A percentile compares a stretch with the other conserved stretches of the same genome.
These are phyloP conservation scores for Citropsis articulata DNA, from an alignment of 345 rosid species.

Conservation along the genomic window DNA sequence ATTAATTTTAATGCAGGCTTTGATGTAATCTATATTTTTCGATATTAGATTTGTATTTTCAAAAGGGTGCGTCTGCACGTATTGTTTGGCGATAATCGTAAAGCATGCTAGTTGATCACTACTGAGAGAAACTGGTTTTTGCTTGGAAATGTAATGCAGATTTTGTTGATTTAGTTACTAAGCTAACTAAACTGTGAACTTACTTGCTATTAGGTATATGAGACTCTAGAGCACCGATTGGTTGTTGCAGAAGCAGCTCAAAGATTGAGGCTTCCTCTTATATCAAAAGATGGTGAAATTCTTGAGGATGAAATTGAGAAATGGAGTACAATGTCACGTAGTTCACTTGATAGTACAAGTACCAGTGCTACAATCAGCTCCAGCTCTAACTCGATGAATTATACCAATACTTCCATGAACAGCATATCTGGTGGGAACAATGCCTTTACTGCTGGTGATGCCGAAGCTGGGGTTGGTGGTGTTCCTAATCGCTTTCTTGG, in stretches of 20 bases:
- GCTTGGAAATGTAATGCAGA: not conserved
- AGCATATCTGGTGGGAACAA: constrained; percentile 39
- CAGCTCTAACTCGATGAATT: constrained; percentile 61
- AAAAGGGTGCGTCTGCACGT: not conserved
- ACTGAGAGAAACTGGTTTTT: not conserved
- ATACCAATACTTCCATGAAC: constrained; percentile 51
- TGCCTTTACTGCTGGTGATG: constrained; percentile 46
- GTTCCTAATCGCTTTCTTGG: constrained; percentile 92
- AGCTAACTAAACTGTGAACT: not conserved
- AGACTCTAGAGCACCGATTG: constrained; percentile 82
- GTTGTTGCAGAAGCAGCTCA: constrained; percentile 97
- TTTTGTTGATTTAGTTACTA: not conserved
- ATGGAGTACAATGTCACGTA: constrained; percentile 78
- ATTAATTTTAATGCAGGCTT: not conserved
- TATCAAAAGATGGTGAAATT: constrained; percentile 88
- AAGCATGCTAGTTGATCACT: not conserved
- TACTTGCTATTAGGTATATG: constrained; percentile 57
- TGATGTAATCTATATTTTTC: not conserved
- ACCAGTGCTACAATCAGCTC: constrained; percentile 76
- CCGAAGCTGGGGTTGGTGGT: constrained; percentile 83
- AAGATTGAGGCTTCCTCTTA: constrained; percentile 87
- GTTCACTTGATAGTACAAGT: constrained; percentile 81
- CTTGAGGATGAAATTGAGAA: constrained; percentile 93
- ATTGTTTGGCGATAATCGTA: not conserved
- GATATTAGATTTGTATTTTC: not conserved